Evolutionary conservation across 139 green algal genomes (phyloP).

Genomic region (Micractinium conductrix): DNA sequence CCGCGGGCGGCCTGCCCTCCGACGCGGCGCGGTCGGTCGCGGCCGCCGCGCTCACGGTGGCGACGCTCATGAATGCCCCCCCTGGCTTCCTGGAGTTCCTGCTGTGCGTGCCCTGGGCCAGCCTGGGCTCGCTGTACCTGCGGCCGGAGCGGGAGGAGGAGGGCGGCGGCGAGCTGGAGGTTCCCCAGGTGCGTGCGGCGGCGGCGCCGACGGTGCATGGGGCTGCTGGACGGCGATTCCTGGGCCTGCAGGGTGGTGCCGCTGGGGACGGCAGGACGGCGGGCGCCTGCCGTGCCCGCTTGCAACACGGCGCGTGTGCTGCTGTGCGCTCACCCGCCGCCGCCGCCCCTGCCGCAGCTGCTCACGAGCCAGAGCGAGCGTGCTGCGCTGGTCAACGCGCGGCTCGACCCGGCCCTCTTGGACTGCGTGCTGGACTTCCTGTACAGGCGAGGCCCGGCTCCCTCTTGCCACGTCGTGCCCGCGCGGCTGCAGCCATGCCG

Average conservation of each 20-base stretch:
- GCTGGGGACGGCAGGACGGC: too few species aligned
- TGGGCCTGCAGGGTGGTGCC: too few species aligned
- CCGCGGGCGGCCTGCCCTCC: background rate
- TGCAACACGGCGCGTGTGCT: background rate
- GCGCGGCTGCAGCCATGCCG: background rate
- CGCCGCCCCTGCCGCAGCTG: background rate
- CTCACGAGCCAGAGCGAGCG: slow-evolving; percentile 40
- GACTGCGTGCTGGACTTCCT: slow-evolving; percentile 68
- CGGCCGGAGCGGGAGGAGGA: background rate
- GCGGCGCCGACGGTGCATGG: too few species aligned
- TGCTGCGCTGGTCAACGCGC: slow-evolving; percentile 61
- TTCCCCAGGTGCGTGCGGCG: background rate
- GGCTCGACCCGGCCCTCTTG: slow-evolving; percentile 59
- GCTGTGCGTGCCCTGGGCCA: slow-evolving; percentile 76
- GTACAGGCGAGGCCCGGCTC: slow-evolving; percentile 42
- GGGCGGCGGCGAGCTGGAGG: background rate
- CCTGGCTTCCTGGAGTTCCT: slow-evolving; percentile 82
- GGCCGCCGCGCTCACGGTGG: slow-evolving; percentile 39
- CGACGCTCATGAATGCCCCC: slow-evolving; percentile 69
- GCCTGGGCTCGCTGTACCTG: slow-evolving; percentile 56
- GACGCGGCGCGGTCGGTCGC: slow-evolving; percentile 21
- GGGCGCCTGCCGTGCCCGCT: background rate
- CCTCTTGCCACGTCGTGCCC: background rate
- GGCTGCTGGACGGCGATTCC: too few species aligned
- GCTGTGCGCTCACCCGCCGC: background rate